Evolutionary conservation across 2,329 filamentous ascomycete genomes (phyloP), one percentile per base, ranked within the genome.

Genomic region (Dothistroma pini): DNA sequence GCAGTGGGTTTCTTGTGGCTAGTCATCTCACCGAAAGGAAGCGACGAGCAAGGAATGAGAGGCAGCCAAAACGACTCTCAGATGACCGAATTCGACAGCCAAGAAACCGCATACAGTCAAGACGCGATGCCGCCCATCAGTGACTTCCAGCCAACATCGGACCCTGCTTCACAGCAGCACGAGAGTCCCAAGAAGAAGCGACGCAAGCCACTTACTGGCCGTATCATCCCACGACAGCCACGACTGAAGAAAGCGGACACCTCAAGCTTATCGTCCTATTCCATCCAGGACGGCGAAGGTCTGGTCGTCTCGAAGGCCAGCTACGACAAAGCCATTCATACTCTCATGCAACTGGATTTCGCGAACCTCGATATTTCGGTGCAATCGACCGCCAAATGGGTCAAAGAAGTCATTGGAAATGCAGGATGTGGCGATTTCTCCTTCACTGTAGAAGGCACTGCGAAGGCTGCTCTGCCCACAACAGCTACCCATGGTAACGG

Each of bases 1-100:
- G 82, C 96, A 71, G 96, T 96, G 0, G 96, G 96, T 0, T 99
- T 99, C 68, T 82, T 97, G 29, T 99, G 96, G 93, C 79, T 97
- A 29, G 88, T 97, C 0, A 89, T 97, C 52, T 83, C 81, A 66
- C 88, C 91, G 32, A 47, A 58, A 34, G 57, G 32, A 9, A 31
- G n/a, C 19, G 47, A 61, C 16, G 57, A 56, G 11, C 49, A 57
- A 8, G 56, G 14, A 52, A 19, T 44, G 34, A 32, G 38, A 12
- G 22, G 52, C 44, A 54, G 57, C n/a, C 25, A 59, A 35, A 29
- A 32, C 14, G n/a, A 34, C 9, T 32, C 25, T 41, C 47, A 54
- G 14, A 49, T 47, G 22, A 59, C 51, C 11, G n/a, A 11, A 10
- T n/a, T 49, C 14, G 59, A 63, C n/a, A 66, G 68, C 34, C 68